These are phyloP conservation scores for Aspergillus pseudoterreus DNA, from an alignment of 2,329 filamentous ascomycete species.

Conservation along the genomic window DNA sequence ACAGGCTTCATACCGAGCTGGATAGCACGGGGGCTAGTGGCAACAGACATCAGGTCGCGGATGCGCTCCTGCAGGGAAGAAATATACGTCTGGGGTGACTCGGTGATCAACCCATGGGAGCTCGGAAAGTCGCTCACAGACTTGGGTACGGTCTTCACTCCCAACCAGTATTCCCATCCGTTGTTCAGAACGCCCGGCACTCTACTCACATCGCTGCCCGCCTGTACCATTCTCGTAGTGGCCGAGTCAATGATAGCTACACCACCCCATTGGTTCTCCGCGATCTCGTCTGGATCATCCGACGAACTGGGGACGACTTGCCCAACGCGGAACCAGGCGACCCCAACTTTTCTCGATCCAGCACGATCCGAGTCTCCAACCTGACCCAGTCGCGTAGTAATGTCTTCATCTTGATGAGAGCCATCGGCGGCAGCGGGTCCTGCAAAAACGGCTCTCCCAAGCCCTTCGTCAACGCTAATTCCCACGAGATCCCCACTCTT, in stretches of 20 bases:
- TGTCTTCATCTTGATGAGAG: conserved; percentile 69
- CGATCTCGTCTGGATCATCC: conserved; percentile 55
- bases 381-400: conserved; percentile 42
- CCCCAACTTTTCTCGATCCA: conserved; percentile 50
- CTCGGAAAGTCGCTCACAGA: conserved; percentile 27
- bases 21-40: conserved; percentile 81
- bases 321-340: conserved; percentile 91
- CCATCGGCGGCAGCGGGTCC: conserved; percentile 52
- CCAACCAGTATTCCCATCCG: conserved; percentile 87
- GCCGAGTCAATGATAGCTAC: conserved; percentile 81
- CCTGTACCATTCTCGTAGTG: conserved; percentile 85
- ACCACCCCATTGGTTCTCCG: conserved; percentile 75
- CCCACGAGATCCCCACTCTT: conserved; percentile 85
- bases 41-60: conserved; percentile 79
- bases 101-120: conserved; percentile 34
- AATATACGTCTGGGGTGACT: conserved; percentile 45
- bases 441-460: conserved; percentile 79
- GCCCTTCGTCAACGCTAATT: conserved; percentile 79
- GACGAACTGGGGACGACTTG: conserved; percentile 56
- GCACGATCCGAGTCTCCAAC: conserved; percentile 20
- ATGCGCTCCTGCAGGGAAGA: conserved; percentile 66
- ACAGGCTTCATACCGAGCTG: conserved; percentile 84
- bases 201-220: conserved; percentile 78
- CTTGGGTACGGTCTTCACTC: conserved; percentile 64
- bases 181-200: conserved; percentile 73